Conservation (phyloP, 225 moss, liverwort and hornwort species). For the Lunularia cruciata region DNA sequence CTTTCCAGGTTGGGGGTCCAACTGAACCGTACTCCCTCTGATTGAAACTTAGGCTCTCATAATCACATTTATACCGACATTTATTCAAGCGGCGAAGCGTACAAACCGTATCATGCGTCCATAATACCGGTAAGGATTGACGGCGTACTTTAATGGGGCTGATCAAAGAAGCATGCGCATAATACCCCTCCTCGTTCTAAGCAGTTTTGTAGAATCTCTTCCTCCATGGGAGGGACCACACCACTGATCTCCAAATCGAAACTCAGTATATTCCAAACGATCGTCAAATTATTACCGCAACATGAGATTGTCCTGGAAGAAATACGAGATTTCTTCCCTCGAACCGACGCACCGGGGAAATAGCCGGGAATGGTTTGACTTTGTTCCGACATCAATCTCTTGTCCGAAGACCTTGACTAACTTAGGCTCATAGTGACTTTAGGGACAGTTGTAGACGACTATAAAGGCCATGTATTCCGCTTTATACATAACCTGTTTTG, state of each 20-base stretch:
- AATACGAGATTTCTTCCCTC: background rate
- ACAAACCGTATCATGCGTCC: background rate
- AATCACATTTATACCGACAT: no score
- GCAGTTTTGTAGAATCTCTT: background rate
- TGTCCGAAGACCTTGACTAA: background rate
- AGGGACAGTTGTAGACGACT: background rate
- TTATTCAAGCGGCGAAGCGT: no score
- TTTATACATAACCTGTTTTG: background rate
- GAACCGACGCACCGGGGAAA: no score
- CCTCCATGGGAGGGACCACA: background rate
- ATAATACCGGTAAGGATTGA: background rate
- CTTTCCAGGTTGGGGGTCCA: no score
- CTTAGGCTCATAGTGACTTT: background rate
- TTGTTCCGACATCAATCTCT: background rate
- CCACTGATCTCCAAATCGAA: background rate
- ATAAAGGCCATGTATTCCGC: background rate
- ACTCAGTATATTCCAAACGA: background rate
- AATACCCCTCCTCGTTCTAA: background rate
- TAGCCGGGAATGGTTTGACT: background rate
- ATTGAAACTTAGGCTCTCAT: no score
- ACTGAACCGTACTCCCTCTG: no score
- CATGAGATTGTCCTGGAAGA: background rate
- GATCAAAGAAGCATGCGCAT: background rate
- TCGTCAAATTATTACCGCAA: background rate
- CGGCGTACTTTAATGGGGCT: background rate